Conservation (phyloP, 441 rosid genomes). For the Euphorbia celastroides region DNA sequence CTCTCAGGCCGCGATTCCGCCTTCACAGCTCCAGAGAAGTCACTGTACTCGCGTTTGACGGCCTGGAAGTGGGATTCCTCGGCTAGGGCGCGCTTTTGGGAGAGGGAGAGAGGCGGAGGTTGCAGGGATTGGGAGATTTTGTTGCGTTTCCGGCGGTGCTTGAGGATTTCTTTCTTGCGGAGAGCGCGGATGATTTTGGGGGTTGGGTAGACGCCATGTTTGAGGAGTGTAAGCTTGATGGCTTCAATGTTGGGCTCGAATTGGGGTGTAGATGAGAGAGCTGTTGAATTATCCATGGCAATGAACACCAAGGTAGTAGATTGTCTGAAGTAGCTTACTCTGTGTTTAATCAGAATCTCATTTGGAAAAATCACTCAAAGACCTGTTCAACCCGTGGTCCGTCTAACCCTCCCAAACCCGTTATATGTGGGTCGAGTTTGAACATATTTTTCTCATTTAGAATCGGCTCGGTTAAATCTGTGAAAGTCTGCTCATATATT, state of each 20-base stretch:
- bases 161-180: constrained; percentile 72
- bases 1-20: constrained; percentile 14
- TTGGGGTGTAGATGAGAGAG: constrained; percentile 26
- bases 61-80: constrained; percentile 53
- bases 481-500: too few relatives aligned
- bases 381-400: too few relatives aligned
- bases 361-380: too few relatives aligned
- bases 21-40: constrained; percentile 40
- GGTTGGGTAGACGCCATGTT: constrained; percentile 57
- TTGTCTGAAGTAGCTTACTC: background rate
- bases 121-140: constrained; percentile 28
- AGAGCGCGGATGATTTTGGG: constrained; percentile 67
- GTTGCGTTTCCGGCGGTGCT: constrained; percentile 57
- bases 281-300: constrained; percentile 40
- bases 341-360: too few relatives aligned
- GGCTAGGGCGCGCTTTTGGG: constrained; percentile 37
- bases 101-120: constrained; percentile 32
- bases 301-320: background rate
- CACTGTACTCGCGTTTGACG: constrained; percentile 55
- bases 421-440: too few relatives aligned
- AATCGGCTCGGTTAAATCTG: too few relatives aligned
- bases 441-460: too few relatives aligned
- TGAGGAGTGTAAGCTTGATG: constrained; percentile 51
- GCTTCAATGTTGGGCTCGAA: constrained; percentile 61
- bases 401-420: too few relatives aligned